Evolutionary conservation across 345 rosid species (phyloP), one percentile per base, ranked within the genome.

Genomic region (Trapa bicornis): DNA sequence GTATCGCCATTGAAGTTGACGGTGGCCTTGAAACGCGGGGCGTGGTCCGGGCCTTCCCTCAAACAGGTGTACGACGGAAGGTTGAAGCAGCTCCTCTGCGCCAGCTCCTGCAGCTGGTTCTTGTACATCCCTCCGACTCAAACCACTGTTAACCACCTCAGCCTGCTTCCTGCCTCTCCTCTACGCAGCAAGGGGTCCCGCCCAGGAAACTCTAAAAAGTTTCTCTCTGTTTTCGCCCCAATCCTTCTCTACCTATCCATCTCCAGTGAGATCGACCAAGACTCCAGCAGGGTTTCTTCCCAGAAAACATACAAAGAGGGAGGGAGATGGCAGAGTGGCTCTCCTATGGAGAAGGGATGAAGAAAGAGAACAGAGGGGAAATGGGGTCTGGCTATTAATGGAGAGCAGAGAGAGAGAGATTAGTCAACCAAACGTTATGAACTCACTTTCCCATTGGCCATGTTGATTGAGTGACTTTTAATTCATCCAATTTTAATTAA

Each of bases 61-160:
- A 94, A 77, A 82, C 95, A 91, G 6, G 89, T 85, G 71, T 94
- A 94, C 15, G 95, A 87, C 5, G 99, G 99, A 1, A 94, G 90
- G 78, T 75, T 80, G 78, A 94, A 94, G 86, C 99, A 94, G 97
- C 97, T 93, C 82, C 99, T 82, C 84, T 93, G 99, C 70, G 99
- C 99, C 81, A 94, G 89, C 97, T 94, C 99, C 71, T 94, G 99
- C n/a, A 94, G 86, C 96, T 94, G 99, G 83, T 94, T 94, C 92
- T 94, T 94, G 78, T 94, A 94, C 99, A 94, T 94, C 79, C 60
- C 60, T n/a, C 37, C 61, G n/a, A 16, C 6, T 22, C 29, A 37
- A 37, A 41, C 43, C 43, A 41, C 71, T 29, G 13, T 11, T 13
- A 7, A 11, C 43, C 17, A 37, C 48, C 37, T 15, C 71, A 17